Percentiles rank a stretch among this genome's conserved stretches.
phyloP scores from a whole-genome alignment of 2,329 filamentous ascomycete species.

The Thielaviopsis euricoi region DNA sequence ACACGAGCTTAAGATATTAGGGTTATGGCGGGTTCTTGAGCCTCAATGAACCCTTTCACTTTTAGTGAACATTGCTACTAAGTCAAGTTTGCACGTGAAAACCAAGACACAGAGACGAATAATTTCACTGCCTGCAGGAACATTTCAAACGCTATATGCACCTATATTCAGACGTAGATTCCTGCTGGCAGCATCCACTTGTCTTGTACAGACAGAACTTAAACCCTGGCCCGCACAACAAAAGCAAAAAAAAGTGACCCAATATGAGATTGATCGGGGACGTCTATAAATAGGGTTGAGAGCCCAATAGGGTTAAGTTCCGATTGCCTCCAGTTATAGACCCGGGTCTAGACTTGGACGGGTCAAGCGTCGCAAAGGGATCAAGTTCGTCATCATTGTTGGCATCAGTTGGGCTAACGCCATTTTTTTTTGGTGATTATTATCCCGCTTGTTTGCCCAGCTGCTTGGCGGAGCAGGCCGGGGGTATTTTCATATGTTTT shows the following conservation, averaged over 20 bases:
- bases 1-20: neutral
- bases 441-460: neutral
- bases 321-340: neutral
- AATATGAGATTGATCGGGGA: too few relatives aligned
- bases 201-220: neutral
- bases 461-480: neutral
- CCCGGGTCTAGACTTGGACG: neutral
- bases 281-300: neutral
- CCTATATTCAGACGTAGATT: neutral
- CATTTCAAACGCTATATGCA: neutral
- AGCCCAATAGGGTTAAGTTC: neutral
- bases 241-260: neutral
- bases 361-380: neutral
- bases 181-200: neutral
- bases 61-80: neutral
- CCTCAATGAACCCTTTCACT: neutral
- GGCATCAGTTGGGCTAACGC: neutral
- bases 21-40: neutral
- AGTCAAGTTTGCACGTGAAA: neutral
- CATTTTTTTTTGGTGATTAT: neutral
- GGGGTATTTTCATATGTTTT: neutral
- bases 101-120: neutral
- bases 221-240: neutral
- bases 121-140: neutral
- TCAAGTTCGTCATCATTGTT: neutral